phyloP scores from a whole-genome alignment of 192 early-diverging fungal genomes.

The Cladochytrium replicatum region DNA sequence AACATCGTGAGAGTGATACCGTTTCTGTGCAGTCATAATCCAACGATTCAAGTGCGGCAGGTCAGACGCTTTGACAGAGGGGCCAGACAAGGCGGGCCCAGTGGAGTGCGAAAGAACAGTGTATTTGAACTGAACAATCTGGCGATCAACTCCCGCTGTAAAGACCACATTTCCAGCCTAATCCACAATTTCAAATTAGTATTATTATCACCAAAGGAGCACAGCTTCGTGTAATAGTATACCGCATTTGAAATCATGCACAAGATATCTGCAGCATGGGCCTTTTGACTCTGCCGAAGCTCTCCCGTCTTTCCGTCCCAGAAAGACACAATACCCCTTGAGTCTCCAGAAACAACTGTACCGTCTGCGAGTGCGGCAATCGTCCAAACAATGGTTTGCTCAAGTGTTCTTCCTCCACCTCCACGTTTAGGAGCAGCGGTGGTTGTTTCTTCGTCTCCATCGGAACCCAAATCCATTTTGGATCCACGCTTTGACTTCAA shows the following conservation, averaged over 20 bases:
- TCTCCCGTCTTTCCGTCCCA: conserved; percentile 69
- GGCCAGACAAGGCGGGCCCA: background rate
- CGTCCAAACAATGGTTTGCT: conserved; percentile 89
- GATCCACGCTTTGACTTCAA: too few relatives aligned
- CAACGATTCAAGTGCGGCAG: conserved; percentile 35
- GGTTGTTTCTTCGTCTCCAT: conserved; percentile 38
- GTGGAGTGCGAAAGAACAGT: background rate
- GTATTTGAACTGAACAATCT: conserved; percentile 53
- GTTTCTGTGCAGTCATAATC: conserved; percentile 73
- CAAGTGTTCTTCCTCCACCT: conserved; percentile 58
- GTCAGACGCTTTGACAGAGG: background rate
- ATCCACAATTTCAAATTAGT: conserved; percentile 11
- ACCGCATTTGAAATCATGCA: conserved; percentile 57
- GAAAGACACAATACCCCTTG: conserved; percentile 80
- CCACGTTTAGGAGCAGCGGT: conserved; percentile 66
- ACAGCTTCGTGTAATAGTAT: background rate
- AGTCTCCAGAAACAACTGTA: conserved; percentile 83
- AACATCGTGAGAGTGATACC: conserved; percentile 93
- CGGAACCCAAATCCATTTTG: too few relatives aligned
- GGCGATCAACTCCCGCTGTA: conserved; percentile 84
- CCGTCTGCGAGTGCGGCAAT: conserved; percentile 55
- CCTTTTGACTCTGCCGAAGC: conserved; percentile 55
- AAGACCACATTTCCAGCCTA: conserved; percentile 61
- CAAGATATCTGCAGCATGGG: conserved; percentile 82
- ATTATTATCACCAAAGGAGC: background rate